Percentiles rank a stretch among this genome's conserved stretches.
Evolutionary conservation across 1,284 basidiomycete species (phyloP).

Genomic region (Sanghuangporus weigelae): DNA sequence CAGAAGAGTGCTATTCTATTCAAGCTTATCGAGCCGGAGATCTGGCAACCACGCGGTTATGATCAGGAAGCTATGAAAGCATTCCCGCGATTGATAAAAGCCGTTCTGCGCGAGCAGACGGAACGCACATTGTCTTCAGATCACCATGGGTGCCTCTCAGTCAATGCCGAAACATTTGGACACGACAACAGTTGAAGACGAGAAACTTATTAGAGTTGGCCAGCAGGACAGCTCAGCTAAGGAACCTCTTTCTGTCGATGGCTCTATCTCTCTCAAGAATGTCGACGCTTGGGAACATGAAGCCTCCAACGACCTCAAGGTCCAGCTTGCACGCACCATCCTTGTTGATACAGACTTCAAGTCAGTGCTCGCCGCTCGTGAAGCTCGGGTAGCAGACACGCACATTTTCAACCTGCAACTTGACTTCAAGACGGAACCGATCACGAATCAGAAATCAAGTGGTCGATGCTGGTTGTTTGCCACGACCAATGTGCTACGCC

Average conservation of each 20-base stretch:
- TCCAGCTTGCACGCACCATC: constrained; percentile 78
- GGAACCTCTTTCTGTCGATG: constrained; percentile 37
- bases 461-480: constrained; percentile 94
- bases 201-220: not conserved
- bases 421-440: constrained; percentile 74
- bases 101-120: not conserved
- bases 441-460: constrained; percentile 84
- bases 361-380: constrained; percentile 59
- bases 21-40: too few relatives aligned
- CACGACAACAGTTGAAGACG: not conserved
- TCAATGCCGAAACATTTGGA: not conserved
- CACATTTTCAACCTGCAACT: constrained; percentile 85
- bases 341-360: constrained; percentile 72
- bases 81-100: not conserved
- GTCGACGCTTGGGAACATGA: constrained; percentile 62
- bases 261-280: constrained; percentile 53
- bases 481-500: constrained; percentile 82
- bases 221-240: not conserved
- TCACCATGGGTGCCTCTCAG: not conserved
- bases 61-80: not conserved
- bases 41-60: too few relatives aligned
- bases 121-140: not conserved
- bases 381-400: constrained; percentile 57
- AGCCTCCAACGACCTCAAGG: constrained; percentile 55
- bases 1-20: too few relatives aligned